These are phyloP conservation scores for Moniliophthora roreri DNA, from an alignment of 1,284 basidiomycete species.

Conservation along the genomic window DNA sequence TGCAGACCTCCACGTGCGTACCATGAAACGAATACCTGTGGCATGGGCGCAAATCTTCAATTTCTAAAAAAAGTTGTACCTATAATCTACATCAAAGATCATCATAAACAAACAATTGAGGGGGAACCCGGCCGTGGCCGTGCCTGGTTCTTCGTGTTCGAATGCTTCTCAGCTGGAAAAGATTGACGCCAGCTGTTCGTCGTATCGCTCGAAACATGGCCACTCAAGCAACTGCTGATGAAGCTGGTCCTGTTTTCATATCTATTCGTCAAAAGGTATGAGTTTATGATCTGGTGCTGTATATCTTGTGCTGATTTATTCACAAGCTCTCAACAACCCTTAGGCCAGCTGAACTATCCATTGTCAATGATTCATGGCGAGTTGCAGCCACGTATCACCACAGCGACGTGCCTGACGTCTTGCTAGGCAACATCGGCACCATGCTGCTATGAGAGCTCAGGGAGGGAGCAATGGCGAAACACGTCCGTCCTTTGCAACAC, in stretches of 20 bases:
- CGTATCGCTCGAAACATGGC: background rate
- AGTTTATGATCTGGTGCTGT: too few relatives aligned
- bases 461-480: constrained; percentile 63
- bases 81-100: background rate
- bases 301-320: too few relatives aligned
- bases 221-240: background rate
- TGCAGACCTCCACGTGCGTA: too few relatives aligned
- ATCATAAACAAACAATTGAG: background rate
- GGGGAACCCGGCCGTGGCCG: too few relatives aligned
- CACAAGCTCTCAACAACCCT: background rate
- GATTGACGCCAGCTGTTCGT: background rate
- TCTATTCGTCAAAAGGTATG: background rate
- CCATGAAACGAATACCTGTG: too few relatives aligned
- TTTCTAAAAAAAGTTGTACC: too few relatives aligned
- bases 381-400: background rate
- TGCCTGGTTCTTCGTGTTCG: background rate
- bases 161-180: background rate
- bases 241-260: background rate
- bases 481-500: constrained; percentile 49
- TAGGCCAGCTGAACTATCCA: background rate
- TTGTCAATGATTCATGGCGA: constrained; percentile 3
- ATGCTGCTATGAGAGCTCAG: constrained; percentile 69
- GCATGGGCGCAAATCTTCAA: too few relatives aligned
- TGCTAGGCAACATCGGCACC: constrained; percentile 76
- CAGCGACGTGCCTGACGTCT: constrained; percentile 38